These are phyloP conservation scores for Fraxinus baroniana DNA, from an alignment of 305 asterid species.

Conservation along the genomic window DNA sequence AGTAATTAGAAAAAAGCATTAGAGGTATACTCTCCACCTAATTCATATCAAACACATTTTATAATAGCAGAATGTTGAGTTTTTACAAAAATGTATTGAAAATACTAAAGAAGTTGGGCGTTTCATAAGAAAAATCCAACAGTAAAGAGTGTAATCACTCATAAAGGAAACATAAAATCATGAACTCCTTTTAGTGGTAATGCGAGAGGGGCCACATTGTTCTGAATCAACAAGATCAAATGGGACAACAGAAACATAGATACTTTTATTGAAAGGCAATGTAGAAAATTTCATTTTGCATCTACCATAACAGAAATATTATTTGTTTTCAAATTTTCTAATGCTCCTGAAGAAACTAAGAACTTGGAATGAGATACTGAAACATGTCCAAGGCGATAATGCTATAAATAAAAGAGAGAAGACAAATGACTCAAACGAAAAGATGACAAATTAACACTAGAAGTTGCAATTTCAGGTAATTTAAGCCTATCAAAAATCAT, in stretches of 20 bases:
- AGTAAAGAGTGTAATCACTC: background rate
- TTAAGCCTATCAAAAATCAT: background rate
- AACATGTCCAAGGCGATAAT: background rate
- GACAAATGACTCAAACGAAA: background rate
- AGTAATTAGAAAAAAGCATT: too few relatives aligned
- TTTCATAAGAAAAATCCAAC: background rate
- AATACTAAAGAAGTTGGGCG: too few relatives aligned
- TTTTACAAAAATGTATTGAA: too few relatives aligned
- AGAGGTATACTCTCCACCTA: too few relatives aligned
- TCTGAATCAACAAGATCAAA: background rate
- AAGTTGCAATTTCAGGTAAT: background rate
- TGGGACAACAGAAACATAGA: background rate
- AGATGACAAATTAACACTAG: background rate
- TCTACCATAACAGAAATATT: too few relatives aligned
- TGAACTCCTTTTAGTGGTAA: background rate
- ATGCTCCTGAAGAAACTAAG: too few relatives aligned
- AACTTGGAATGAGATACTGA: too few relatives aligned
- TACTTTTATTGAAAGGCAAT: background rate
- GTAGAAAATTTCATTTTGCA: too few relatives aligned
- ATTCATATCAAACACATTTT: too few relatives aligned
- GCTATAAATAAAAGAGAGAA: background rate
- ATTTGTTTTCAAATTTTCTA: too few relatives aligned
- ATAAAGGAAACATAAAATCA: background rate
- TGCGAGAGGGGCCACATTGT: background rate
- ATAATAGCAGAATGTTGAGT: too few relatives aligned